Evolutionary conservation across 345 rosid species (phyloP).

Genomic region (Ceriops zippeliana): DNA sequence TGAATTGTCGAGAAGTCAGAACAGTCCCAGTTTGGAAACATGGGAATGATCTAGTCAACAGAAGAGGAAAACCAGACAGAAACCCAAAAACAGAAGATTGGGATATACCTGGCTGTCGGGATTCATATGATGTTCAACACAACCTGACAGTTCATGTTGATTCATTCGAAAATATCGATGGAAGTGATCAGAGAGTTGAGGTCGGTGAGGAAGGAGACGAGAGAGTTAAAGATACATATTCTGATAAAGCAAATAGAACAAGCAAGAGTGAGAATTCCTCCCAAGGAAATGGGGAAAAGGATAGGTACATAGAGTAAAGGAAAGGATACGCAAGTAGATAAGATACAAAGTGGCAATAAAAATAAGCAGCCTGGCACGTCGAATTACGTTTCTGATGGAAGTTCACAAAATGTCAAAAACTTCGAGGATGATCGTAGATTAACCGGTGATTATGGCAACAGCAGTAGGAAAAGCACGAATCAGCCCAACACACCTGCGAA

Average conservation of each 20-base stretch:
- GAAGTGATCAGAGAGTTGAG: constrained; percentile 39
- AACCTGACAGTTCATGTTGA: constrained; percentile 5
- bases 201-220: constrained; percentile 29
- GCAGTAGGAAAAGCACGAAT: constrained; percentile 26
- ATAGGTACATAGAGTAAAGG: constrained; percentile 12
- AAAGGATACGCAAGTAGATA: constrained; percentile 23
- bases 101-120: constrained; percentile 15
- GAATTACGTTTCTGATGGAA: too few species aligned
- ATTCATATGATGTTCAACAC: constrained; percentile 20
- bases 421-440: too few species aligned
- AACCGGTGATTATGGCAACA: constrained; percentile 5
- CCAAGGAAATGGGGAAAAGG: constrained; percentile 11
- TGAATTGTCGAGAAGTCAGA: constrained; percentile 27
- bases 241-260: constrained; percentile 22
- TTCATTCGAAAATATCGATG: constrained; percentile 16
- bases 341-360: constrained; percentile 15
- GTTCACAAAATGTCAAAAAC: too few species aligned
- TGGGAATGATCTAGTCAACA: constrained; percentile 30
- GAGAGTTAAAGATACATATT: constrained; percentile 31
- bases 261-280: constrained; percentile 21
- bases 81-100: constrained; percentile 13
- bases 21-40: constrained; percentile 21
- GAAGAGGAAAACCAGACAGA: constrained; percentile 26
- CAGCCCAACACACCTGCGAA: constrained; percentile 19
- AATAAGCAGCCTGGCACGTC: constrained; percentile 6